Percentiles rank a stretch among this genome's conserved stretches.
Conservation (phyloP, 2,329 filamentous ascomycete species). For the Sporothrix sp. region DNA sequence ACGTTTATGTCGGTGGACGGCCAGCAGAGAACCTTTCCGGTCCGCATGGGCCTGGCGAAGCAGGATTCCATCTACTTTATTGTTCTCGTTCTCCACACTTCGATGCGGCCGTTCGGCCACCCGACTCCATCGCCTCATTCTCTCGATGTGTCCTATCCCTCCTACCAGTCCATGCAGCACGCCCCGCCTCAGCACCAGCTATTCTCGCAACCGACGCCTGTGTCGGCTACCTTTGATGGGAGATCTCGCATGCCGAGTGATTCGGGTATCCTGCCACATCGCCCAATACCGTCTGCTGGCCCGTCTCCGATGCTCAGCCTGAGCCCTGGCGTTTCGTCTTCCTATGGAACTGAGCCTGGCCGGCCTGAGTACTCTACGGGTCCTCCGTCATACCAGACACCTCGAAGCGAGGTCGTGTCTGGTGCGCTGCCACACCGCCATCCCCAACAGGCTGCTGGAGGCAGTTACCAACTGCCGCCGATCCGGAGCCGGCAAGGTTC, state of each 20-base stretch:
- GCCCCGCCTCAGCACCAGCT: conserved; percentile 23
- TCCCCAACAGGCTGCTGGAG: not conserved
- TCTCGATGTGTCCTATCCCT: conserved; percentile 32
- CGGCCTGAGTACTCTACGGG: conserved; percentile 35
- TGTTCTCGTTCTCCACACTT: conserved; percentile 37
- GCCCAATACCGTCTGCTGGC: conserved; percentile 11
- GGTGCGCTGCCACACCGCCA: conserved; percentile 24
- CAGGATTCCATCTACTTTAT: conserved; percentile 54
- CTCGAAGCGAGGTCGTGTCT: conserved; percentile 40
- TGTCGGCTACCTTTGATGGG: conserved; percentile 39
- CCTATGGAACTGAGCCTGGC: conserved; percentile 37
- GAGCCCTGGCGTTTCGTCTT: conserved; percentile 33
- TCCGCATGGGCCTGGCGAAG: conserved; percentile 49
- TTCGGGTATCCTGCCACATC: conserved; percentile 20
- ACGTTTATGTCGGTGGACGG: conserved; percentile 44
- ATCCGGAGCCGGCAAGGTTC: conserved; percentile 33
- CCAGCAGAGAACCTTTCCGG: conserved; percentile 38
- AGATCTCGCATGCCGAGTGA: conserved; percentile 28
- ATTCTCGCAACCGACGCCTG: conserved; percentile 36
- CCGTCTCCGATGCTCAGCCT: conserved; percentile 27
- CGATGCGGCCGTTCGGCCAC: conserved; percentile 31
- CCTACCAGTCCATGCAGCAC: conserved; percentile 31
- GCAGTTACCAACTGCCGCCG: conserved; percentile 38
- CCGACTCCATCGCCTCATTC: conserved; percentile 36
- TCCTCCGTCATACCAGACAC: conserved; percentile 41